Evolutionary conservation across 495 filamentous ascomycete species (phyloP).

Genomic region (Talaromyces wortmannii): DNA sequence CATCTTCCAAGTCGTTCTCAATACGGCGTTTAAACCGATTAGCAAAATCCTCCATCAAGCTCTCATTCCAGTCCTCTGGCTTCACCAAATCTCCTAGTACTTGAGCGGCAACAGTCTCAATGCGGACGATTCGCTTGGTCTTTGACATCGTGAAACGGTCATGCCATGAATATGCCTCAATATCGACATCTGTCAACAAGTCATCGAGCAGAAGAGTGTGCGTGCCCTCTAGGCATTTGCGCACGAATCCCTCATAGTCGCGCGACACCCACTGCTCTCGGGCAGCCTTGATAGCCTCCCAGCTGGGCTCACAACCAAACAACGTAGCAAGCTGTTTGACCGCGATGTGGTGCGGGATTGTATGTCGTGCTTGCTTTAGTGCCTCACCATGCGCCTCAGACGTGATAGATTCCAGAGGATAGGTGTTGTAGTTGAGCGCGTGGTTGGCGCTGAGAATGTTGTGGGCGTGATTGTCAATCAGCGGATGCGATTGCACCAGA

Average conservation of each 20-base stretch:
- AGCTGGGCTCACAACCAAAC: constrained; percentile 49
- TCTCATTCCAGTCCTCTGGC: constrained; percentile 11
- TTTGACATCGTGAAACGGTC: constrained; percentile 49
- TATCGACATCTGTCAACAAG: constrained; percentile 52
- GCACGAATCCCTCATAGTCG: constrained; percentile 51
- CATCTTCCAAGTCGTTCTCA: constrained; percentile 46
- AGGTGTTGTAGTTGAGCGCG: constrained; percentile 23
- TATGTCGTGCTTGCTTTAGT: constrained; percentile 48
- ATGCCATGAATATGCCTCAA: constrained; percentile 63
- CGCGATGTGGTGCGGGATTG: constrained; percentile 64
- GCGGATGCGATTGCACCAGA: constrained; percentile 58
- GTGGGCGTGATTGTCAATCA: constrained; percentile 89
- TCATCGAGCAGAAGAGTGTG: constrained; percentile 76
- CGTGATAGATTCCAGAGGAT: constrained; percentile 53
- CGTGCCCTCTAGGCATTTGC: constrained; percentile 64
- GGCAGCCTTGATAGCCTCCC: constrained; percentile 56
- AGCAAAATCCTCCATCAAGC: constrained; percentile 31
- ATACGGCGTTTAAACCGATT: constrained; percentile 43
- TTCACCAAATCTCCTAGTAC: constrained; percentile 45
- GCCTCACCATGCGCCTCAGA: constrained; percentile 70
- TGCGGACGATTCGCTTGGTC: constrained; percentile 74
- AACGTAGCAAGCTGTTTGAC: constrained; percentile 59
- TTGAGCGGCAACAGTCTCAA: constrained; percentile 68
- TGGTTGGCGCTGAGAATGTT: constrained; percentile 51
- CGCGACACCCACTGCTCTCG: constrained; percentile 48